phyloP scores from a whole-genome alignment of 495 filamentous ascomycete genomes.

The Pseudevernia furfuracea region DNA sequence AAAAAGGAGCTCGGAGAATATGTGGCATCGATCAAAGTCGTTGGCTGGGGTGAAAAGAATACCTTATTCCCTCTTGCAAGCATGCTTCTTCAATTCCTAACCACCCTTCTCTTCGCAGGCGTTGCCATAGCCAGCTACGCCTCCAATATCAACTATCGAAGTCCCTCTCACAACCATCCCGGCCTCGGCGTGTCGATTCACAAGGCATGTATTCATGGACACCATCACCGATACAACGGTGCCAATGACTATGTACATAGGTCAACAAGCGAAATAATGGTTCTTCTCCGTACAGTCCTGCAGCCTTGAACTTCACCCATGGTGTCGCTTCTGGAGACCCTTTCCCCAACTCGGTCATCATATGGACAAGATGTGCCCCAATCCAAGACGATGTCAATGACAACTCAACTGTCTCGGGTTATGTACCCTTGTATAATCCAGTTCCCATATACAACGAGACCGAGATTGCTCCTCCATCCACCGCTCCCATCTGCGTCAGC shows the following conservation, averaged over 20 bases:
- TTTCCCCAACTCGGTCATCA: constrained; percentile 53
- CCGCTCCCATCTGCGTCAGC: constrained; percentile 51
- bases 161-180: constrained; percentile 53
- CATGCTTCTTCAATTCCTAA: constrained; percentile 22
- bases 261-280: constrained; percentile 39
- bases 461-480: constrained; percentile 43
- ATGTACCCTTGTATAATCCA: constrained; percentile 45
- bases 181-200: constrained; percentile 49
- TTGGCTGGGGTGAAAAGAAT: background rate
- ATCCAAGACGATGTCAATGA: constrained; percentile 45
- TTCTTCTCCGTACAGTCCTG: constrained; percentile 33
- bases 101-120: constrained; percentile 14
- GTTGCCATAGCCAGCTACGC: constrained; percentile 24
- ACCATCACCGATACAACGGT: constrained; percentile 27
- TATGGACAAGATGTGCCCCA: constrained; percentile 59
- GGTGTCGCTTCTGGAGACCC: constrained; percentile 45
- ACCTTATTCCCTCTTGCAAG: background rate
- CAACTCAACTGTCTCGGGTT: constrained; percentile 52
- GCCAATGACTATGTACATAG: background rate
- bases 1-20: background rate
- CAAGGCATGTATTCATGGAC: constrained; percentile 32
- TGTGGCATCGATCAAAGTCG: background rate
- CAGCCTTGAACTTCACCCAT: constrained; percentile 49
- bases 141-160: constrained; percentile 51
- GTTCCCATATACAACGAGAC: constrained; percentile 41